These are phyloP conservation scores for Talaromyces atroroseus DNA, from an alignment of 2,329 filamentous ascomycete genomes.

Conservation along the genomic window DNA sequence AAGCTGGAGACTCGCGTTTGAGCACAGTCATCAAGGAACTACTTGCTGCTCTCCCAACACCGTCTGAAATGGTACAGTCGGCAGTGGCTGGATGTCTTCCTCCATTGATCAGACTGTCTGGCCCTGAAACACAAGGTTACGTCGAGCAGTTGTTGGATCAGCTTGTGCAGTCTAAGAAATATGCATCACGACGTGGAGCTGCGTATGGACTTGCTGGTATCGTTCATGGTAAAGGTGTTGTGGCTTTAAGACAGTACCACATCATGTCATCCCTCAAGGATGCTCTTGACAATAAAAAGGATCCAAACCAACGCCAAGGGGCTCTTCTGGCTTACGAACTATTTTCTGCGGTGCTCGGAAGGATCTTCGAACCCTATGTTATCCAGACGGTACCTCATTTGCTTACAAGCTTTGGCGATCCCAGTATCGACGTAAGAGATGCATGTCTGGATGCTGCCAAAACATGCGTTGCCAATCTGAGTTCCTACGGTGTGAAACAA, in stretches of 20 bases:
- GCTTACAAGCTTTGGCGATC: slow-evolving; percentile 81
- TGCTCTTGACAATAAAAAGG: slow-evolving; percentile 93
- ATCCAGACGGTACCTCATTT: slow-evolving; percentile 92
- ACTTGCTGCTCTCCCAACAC: slow-evolving; percentile 81
- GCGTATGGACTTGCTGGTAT: slow-evolving; percentile 92
- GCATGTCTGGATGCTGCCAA: slow-evolving; percentile 90
- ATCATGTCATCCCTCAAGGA: slow-evolving; percentile 75
- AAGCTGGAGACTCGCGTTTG: slow-evolving; percentile 77
- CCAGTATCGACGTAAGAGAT: slow-evolving; percentile 81
- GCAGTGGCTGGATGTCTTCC: slow-evolving; percentile 92
- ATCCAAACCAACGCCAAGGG: slow-evolving; percentile 79
- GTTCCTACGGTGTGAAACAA: slow-evolving; percentile 92
- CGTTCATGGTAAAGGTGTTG: slow-evolving; percentile 79
- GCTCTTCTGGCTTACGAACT: slow-evolving; percentile 87
- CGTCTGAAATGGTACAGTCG: slow-evolving; percentile 94
- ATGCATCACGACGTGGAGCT: slow-evolving; percentile 85
- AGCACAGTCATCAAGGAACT: slow-evolving; percentile 83
- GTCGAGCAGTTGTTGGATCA: slow-evolving; percentile 74
- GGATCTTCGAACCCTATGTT: slow-evolving; percentile 91
- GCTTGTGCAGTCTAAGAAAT: slow-evolving; percentile 81
- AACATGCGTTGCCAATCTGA: slow-evolving; percentile 86
- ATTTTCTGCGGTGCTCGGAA: slow-evolving; percentile 76
- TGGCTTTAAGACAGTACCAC: slow-evolving; percentile 73
- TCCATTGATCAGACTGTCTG: slow-evolving; percentile 76
- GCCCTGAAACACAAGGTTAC: slow-evolving; percentile 72